Base-by-base conservation (phyloP, 2,329 filamentous ascomycete genomes). In the Pseudogymnoascus sp. region DNA sequence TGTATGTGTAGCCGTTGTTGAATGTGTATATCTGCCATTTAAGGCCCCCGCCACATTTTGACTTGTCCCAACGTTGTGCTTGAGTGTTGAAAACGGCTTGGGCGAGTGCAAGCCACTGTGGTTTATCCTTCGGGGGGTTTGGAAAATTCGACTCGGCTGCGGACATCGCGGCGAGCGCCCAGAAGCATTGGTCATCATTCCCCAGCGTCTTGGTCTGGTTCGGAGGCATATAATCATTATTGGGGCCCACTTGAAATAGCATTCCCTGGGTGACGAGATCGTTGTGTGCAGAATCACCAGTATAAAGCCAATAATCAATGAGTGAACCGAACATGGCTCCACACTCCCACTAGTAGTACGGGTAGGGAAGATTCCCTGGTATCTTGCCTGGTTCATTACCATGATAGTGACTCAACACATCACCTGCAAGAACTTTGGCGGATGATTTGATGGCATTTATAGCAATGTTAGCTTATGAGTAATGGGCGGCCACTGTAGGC, bases 221-320 rank as follows among this genome's bases (percentile, higher is more conserved):
- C 1, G 81, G 79, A 4, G 91, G 89, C 85, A 93, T 92, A 72
- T 89, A 94, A 71, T 93, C 87, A 63, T 84, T 78, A 70, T 88
- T 80, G 2, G 84, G 80, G 61, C 90, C 90, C 61, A 87, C 84
- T 74, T 96, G 91, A 72, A 83, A 86, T 55, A 92, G 79, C 68
- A 96, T 80, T 11, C 83, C 91, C 66, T 89, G 79, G 36, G 80
- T 81, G 14, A 84, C 83, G 42, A 90, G 76, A 14, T 85, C 77
- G 71, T 92, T 92, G 76, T 89, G 94, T 35, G 81, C 80, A 3
- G 80, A 76, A 70, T 93, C 89, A 19, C 86, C 86, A 0, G 90
- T 93, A 72, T 91, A 90, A 71, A 87, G 89, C 89, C 90, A 95
- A 73, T 94, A 94, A 69, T 94, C 89, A 61, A 95, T 80, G 65